These are phyloP conservation scores for Colletotrichum cordylinicola DNA, from an alignment of 2,329 filamentous ascomycete species.

Conservation along the genomic window DNA sequence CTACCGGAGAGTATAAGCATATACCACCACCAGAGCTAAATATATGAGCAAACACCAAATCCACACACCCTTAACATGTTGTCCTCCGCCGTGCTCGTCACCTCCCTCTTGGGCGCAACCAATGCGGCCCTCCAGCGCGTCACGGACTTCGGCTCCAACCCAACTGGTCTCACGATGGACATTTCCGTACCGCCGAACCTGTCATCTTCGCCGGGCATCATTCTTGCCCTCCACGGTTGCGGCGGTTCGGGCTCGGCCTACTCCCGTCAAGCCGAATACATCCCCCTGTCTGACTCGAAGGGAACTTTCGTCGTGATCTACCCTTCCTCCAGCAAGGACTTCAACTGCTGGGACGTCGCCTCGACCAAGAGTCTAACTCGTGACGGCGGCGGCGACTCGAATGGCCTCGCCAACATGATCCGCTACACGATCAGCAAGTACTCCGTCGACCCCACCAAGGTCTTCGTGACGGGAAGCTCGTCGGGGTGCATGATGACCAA, in stretches of 20 bases:
- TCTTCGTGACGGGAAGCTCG: conserved; percentile 49
- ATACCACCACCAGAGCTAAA: neutral
- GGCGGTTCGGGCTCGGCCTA: conserved; percentile 19
- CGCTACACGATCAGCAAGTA: conserved; percentile 50
- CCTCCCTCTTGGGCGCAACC: neutral
- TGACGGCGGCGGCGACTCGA: conserved; percentile 52
- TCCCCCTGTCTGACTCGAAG: conserved; percentile 42
- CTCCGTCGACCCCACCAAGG: conserved; percentile 45
- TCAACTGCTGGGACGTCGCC: conserved; percentile 57
- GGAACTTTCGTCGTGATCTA: conserved; percentile 48
- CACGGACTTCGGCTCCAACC: conserved; percentile 17
- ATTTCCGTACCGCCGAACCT: conserved; percentile 14
- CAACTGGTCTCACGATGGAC: conserved; percentile 21
- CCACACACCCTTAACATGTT: neutral
- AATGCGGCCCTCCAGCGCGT: conserved; percentile 8
- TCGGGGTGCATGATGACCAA: conserved; percentile 43
- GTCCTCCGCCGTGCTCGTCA: neutral
- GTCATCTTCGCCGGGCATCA: conserved; percentile 1
- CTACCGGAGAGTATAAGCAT: neutral
- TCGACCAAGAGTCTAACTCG: conserved; percentile 48
- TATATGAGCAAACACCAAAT: neutral
- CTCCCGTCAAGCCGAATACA: conserved; percentile 7
- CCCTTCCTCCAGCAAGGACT: conserved; percentile 27
- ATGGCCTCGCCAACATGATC: conserved; percentile 56
- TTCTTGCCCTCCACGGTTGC: conserved; percentile 22